A percentile compares a stretch with the other conserved stretches of the same genome.
Evolutionary conservation across 2,329 filamentous ascomycete genomes (phyloP).

Genomic region (Falciphora oryzae): DNA sequence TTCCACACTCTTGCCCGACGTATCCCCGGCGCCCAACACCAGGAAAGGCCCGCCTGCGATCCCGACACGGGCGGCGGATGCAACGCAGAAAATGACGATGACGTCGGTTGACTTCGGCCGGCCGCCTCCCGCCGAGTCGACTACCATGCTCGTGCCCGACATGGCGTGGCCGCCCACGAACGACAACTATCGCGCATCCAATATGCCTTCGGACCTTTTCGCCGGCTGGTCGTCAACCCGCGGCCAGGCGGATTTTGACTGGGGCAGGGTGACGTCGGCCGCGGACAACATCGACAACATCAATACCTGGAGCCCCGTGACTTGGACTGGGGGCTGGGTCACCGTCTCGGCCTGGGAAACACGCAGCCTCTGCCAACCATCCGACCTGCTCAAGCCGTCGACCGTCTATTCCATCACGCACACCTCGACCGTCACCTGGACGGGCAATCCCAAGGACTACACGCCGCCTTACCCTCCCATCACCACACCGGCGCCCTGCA

Average conservation of each 20-base stretch:
- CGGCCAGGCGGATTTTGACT: background rate
- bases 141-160: background rate
- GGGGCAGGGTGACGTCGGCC: background rate
- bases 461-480: constrained; percentile 39
- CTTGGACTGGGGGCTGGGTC: constrained; percentile 8
- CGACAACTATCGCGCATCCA: background rate
- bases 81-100: background rate
- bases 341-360: constrained; percentile 2
- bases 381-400: constrained; percentile 14
- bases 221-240: background rate
- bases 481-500: constrained; percentile 27
- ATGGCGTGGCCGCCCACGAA: background rate
- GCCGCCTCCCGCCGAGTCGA: background rate
- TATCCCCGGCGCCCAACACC: background rate
- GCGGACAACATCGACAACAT: background rate
- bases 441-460: constrained; percentile 39
- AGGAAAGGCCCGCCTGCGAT: background rate
- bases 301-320: constrained; percentile 1
- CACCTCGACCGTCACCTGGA: constrained; percentile 45
- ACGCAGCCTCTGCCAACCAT: constrained; percentile 18
- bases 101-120: background rate
- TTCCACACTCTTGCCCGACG: background rate
- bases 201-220: background rate
- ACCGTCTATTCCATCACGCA: constrained; percentile 40
- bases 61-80: background rate